Evolutionary conservation across 1,284 basidiomycete species (phyloP), one percentile per base, ranked within the genome.

Genomic region (Mycosarcoma maydis): DNA sequence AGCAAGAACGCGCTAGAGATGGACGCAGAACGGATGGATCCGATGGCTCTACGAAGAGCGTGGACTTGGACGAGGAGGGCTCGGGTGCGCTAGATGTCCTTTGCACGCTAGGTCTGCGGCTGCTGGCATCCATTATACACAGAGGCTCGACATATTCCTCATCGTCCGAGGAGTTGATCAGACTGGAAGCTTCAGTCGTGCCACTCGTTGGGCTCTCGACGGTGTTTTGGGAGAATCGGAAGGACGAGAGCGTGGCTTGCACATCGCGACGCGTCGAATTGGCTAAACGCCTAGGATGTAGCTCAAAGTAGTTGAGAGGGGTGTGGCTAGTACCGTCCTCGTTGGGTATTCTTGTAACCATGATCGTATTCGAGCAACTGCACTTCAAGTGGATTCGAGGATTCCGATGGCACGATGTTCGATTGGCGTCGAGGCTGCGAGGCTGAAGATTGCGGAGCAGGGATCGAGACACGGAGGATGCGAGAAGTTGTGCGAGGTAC

Each of bases 81-180:
- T 71, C 62, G 3, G 68, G 68, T 10, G 58, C 62, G 26, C 61
- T 66, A 3, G 68, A 53, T 7, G 62, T 55, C 36, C 68, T 54
- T 43, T 66, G 61, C 2, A 71, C 68, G 19, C 62, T 66, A 14
- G 62, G 68, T 51, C 68, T 40, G 16, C 50, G 68, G 45, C 55
- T 62, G 44, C 27, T 36, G 8, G 42, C 20, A n/a, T 56, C 49
- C 44, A 38, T 32, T 30, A 42, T 40, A 26, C 40, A 50, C 7
- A 37, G 44, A 6, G 62, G 62, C 36, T 65, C 61, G 22, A 58
- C 34, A 14, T 65, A 65, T 16, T 54, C 61, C 24, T 65, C 61
- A 8, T 45, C 50, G 2, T 53, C 50, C 2, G 45, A 44, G 1
- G 55, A n/a, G 32, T 23, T 27, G 19, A 17, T 19, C 20, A 40